Evolutionary conservation across 805 yeast genomes (phyloP), one percentile per base, ranked within the genome.

Genomic region (Saturnispora silvae): DNA sequence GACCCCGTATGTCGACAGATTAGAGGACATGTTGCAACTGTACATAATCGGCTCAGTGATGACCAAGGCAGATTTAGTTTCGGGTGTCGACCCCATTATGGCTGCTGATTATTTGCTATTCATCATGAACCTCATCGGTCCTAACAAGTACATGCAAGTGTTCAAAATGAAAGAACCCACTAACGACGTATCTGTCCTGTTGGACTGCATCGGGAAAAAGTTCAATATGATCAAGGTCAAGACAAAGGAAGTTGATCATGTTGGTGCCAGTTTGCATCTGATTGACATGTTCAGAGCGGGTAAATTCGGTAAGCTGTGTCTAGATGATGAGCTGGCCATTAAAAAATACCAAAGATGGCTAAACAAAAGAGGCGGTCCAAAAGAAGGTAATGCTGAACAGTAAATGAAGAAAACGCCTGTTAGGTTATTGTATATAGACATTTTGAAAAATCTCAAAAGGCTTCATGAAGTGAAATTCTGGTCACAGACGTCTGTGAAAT

Each of bases 71-170:
- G 22, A 37, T 17, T n/a, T 18, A 11, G n/a, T 37, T 0, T 38
- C 38, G 15, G 45, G 40, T 13, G 70, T 85, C 13, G 96, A 87
- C 52, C 94, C 95, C 0, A 75, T 81, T 3, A 70, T 84, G 23
- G 82, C 80, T 37, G 94, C 95, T 1, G 97, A 89, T 53, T 89
- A 81, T 54, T 59, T 89, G 25, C 63, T 89, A 20, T 92, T 66
- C 49, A 59, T 81, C 17, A 60, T 87, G 59, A 89, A 92, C 51
- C 53, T 77, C 14, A 80, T 73, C 43, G 72, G 70, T 40, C 39
- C 54, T 5, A 30, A 31, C 28, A 31, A 32, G 19, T 36, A 36
- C n/a, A 24, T 31, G 24, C 9, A 31, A n/a, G 30, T 34, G 10
- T 17, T 36, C 7, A 31, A 25, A 14, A n/a, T 73, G 45, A 46